phyloP scores from a whole-genome alignment of 2,329 filamentous ascomycete species.

The Ophiostoma montium region DNA sequence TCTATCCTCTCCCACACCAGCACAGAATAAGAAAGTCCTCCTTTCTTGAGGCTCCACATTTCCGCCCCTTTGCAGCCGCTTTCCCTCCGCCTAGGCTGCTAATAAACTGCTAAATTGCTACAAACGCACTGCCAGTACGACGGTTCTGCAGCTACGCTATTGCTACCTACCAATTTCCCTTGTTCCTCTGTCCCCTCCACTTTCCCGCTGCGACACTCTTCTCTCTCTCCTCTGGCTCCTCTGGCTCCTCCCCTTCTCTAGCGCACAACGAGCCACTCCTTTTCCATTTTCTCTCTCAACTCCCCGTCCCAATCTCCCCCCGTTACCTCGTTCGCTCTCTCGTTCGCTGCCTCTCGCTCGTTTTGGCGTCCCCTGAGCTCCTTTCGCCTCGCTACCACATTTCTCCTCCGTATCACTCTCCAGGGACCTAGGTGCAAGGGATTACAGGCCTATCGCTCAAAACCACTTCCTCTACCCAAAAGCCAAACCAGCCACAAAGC shows the following conservation, averaged over 20 bases:
- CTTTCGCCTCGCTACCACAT: too few species aligned
- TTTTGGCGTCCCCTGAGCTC: too few species aligned
- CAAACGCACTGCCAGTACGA: too few species aligned
- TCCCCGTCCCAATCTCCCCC: conserved; percentile 1
- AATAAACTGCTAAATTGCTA: too few species aligned
- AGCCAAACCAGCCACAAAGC: neutral
- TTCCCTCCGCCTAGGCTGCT: neutral
- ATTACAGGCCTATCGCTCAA: neutral
- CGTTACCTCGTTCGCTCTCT: too few species aligned
- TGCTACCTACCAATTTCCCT: neutral
- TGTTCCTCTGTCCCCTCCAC: too few species aligned
- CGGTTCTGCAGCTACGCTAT: too few species aligned
- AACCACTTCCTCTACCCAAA: neutral
- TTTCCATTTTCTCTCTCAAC: conserved; percentile 2
- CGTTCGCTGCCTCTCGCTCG: too few species aligned
- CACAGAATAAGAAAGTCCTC: conserved; percentile 1
- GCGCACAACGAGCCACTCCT: conserved; percentile 4
- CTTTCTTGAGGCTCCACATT: conserved; percentile 6
- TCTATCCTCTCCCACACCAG: neutral
- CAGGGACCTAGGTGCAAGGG: conserved; percentile 1
- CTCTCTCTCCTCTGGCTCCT: neutral
- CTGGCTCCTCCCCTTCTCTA: conserved; percentile 3
- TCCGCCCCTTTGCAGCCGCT: conserved; percentile 1
- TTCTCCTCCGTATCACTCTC: neutral
- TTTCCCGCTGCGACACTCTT: neutral